These are phyloP conservation scores for Inonotus obliquus DNA, from an alignment of 1,284 basidiomycete genomes.

Conservation along the genomic window DNA sequence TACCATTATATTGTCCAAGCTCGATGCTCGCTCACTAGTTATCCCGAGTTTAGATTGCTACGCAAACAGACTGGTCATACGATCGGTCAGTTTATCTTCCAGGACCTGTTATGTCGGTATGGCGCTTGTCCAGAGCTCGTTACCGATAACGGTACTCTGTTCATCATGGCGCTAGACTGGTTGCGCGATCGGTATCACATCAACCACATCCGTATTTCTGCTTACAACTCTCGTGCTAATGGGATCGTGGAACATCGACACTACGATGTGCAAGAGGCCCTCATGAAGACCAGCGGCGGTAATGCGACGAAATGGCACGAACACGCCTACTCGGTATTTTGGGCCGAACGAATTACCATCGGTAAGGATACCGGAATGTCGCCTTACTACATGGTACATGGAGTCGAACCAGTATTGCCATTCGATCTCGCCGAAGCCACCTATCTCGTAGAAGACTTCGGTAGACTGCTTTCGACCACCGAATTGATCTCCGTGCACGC, in stretches of 20 bases:
- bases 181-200: slow-evolving; percentile 15
- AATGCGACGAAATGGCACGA: slow-evolving; percentile 16
- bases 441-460: neutral
- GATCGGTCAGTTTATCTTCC: slow-evolving; percentile 26
- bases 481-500: neutral
- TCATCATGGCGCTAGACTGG: slow-evolving; percentile 15
- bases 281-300: slow-evolving; percentile 14
- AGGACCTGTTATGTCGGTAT: slow-evolving; percentile 27
- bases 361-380: slow-evolving; percentile 20
- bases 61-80: slow-evolving; percentile 18
- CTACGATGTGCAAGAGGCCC: slow-evolving; percentile 11
- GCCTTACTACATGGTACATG: slow-evolving; percentile 23
- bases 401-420: slow-evolving; percentile 21
- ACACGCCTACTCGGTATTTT: slow-evolving; percentile 17
- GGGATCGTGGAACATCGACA: slow-evolving; percentile 19
- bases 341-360: slow-evolving; percentile 25
- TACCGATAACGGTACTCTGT: slow-evolving; percentile 29
- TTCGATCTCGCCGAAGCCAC: slow-evolving; percentile 23
- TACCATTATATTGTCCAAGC: slow-evolving; percentile 28
- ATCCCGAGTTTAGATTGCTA: slow-evolving; percentile 23
- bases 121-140: slow-evolving; percentile 27
- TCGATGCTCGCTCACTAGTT: slow-evolving; percentile 22
- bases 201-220: slow-evolving; percentile 19
- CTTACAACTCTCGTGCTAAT: slow-evolving; percentile 21
- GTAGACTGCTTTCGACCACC: neutral